These are phyloP conservation scores for Colletotrichum eremochloae DNA, from an alignment of 2,329 filamentous ascomycete species.

Conservation along the genomic window DNA sequence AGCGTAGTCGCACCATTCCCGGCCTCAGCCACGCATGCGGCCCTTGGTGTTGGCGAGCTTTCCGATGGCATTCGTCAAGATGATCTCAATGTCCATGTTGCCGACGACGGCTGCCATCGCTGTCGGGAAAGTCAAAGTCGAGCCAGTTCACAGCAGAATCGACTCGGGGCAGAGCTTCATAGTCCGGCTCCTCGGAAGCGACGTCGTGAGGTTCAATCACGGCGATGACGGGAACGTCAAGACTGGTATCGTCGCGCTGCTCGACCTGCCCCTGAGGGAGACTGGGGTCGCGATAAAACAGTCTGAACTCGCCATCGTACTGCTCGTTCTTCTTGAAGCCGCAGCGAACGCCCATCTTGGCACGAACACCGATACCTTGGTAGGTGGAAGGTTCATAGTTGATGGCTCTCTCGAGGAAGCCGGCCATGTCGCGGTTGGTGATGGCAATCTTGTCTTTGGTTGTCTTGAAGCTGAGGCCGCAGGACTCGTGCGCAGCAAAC, in stretches of 20 bases:
- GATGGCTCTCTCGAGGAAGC: constrained; percentile 22
- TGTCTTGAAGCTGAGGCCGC: constrained; percentile 29
- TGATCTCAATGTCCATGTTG: constrained; percentile 30
- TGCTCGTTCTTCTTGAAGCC: not conserved
- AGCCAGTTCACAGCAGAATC: constrained; percentile 6
- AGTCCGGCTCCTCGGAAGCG: not conserved
- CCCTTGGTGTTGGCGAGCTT: constrained; percentile 21
- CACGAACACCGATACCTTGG: not conserved
- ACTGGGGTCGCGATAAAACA: constrained; percentile 31
- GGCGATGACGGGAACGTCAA: not conserved
- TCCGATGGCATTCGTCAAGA: constrained; percentile 14
- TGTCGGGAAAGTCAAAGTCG: not conserved
- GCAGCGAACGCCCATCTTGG: constrained; percentile 29
- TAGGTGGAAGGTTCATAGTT: constrained; percentile 8
- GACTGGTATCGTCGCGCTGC: not conserved
- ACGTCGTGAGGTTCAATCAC: not conserved
- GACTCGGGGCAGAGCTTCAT: not conserved
- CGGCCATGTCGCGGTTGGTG: constrained; percentile 27
- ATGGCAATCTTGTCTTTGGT: constrained; percentile 12
- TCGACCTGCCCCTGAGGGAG: constrained; percentile 1
- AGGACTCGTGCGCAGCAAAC: constrained; percentile 31
- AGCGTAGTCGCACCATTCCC: constrained; percentile 1
- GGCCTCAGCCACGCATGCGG: constrained; percentile 23
- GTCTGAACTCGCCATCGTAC: constrained; percentile 22
- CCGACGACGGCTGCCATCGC: constrained; percentile 19